These are phyloP conservation scores for Cyberlindnera xishuangbannaensis DNA, from an alignment of 805 yeast genomes.

Conservation along the genomic window DNA sequence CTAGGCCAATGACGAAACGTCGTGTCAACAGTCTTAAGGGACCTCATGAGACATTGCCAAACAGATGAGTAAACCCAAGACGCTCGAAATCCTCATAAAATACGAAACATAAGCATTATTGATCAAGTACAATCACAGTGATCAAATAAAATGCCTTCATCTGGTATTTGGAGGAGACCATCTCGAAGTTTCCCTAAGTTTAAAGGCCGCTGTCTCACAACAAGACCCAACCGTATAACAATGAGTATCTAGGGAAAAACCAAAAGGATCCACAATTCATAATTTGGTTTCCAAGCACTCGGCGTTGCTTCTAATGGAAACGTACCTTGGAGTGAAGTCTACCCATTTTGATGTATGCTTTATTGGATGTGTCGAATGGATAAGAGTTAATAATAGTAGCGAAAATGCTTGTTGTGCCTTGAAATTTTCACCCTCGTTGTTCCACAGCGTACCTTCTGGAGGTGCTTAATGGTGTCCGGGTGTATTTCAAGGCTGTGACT, in stretches of 20 bases:
- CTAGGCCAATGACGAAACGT: too few species aligned
- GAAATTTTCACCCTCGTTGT: constrained; percentile 11
- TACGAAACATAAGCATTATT: constrained; percentile 1
- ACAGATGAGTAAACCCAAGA: constrained; percentile 3
- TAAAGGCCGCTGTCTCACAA: not conserved
- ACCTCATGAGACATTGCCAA: not conserved
- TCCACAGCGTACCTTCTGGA: too few species aligned
- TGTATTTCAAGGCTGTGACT: constrained; percentile 2
- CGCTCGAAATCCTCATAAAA: constrained; percentile 5
- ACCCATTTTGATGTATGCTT: constrained; percentile 94
- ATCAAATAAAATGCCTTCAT: too few species aligned
- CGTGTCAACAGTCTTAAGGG: not conserved
- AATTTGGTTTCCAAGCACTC: constrained; percentile 15
- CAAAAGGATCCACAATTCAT: constrained; percentile 25
- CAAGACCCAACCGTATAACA: not conserved
- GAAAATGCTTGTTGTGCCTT: too few species aligned
- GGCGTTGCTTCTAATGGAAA: constrained; percentile 23
- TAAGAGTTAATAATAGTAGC: constrained; percentile 7
- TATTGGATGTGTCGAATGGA: constrained; percentile 27
- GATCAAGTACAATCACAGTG: too few species aligned
- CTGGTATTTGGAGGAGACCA: constrained; percentile 9
- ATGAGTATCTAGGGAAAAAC: constrained; percentile 11
- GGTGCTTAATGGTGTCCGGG: constrained; percentile 9
- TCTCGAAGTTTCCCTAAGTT: constrained; percentile 3
- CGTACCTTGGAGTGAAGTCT: constrained; percentile 98